Evolutionary conservation across 1,284 basidiomycete species (phyloP).

Genomic region (Irpex sp.): DNA sequence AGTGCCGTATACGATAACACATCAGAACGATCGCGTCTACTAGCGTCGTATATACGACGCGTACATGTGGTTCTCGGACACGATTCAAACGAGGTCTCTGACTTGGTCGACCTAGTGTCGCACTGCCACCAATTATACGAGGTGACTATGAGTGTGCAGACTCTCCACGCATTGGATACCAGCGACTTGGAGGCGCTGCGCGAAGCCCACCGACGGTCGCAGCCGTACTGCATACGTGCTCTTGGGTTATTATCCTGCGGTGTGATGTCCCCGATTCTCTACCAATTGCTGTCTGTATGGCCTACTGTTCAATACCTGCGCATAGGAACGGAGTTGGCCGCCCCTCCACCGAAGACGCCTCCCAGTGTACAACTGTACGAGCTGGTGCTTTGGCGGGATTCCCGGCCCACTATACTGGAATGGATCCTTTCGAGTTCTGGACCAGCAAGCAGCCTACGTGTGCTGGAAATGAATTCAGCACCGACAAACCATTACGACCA

Average conservation of each 20-base stretch:
- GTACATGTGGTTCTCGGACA: conserved; percentile 18
- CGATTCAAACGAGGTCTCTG: conserved; percentile 2
- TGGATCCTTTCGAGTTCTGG: conserved; percentile 39
- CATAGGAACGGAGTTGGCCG: conserved; percentile 36
- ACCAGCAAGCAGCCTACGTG: conserved; percentile 27
- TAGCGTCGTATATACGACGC: conserved; percentile 19
- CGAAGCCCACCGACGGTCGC: conserved; percentile 11
- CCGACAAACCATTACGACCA: conserved; percentile 26
- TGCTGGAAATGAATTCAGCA: conserved; percentile 37
- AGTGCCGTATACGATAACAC: conserved; percentile 9
- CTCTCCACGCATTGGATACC: conserved; percentile 29
- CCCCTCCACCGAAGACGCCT: conserved; percentile 25
- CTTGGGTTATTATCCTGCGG: conserved; percentile 35
- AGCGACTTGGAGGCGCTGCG: conserved; percentile 23
- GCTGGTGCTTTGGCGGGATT: conserved; percentile 35
- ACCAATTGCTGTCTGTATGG: conserved; percentile 39
- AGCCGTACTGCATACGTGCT: conserved; percentile 29
- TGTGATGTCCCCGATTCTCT: conserved; percentile 42
- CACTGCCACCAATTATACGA: conserved; percentile 37
- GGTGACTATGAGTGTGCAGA: conserved; percentile 26
- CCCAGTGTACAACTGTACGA: conserved; percentile 34
- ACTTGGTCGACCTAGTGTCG: conserved; percentile 26
- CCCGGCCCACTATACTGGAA: conserved; percentile 24
- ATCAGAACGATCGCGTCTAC: conserved; percentile 12
- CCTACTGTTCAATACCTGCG: conserved; percentile 36